These are phyloP conservation scores for Microbotryum scabiosae DNA, from an alignment of 1,284 basidiomycete species.

Conservation along the genomic window DNA sequence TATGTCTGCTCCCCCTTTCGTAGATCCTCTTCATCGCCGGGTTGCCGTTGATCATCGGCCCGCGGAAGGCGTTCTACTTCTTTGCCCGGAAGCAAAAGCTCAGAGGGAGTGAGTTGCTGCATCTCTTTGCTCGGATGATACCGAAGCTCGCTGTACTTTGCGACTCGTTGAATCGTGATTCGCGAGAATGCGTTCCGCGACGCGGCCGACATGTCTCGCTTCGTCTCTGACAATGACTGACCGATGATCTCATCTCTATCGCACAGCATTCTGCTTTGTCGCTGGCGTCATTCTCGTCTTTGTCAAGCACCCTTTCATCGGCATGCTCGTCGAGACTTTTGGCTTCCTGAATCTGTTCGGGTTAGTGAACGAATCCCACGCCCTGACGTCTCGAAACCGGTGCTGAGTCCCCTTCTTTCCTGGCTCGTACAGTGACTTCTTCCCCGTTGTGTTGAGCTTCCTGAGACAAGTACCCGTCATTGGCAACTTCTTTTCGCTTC, in stretches of 20 bases:
- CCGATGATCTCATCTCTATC: not conserved
- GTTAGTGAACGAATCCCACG: constrained; percentile 49
- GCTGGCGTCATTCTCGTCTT: constrained; percentile 83
- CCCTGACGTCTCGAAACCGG: not conserved
- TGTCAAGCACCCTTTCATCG: constrained; percentile 83
- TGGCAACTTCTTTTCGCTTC: constrained; percentile 75
- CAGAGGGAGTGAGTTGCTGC: constrained; percentile 56
- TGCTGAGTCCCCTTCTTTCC: not conserved
- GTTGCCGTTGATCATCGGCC: constrained; percentile 87
- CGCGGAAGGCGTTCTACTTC: constrained; percentile 80
- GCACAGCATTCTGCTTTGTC: constrained; percentile 63
- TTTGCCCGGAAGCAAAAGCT: constrained; percentile 94
- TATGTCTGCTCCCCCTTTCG: not conserved
- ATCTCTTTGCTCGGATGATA: not conserved
- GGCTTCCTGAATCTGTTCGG: constrained; percentile 97
- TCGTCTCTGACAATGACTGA: not conserved
- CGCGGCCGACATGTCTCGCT: constrained; percentile 31
- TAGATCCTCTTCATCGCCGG: constrained; percentile 88
- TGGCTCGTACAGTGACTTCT: constrained; percentile 71
- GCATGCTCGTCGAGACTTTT: constrained; percentile 87
- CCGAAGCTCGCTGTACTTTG: too few species aligned
- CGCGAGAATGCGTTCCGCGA: constrained; percentile 34
- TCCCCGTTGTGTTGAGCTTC: constrained; percentile 96
- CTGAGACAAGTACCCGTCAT: constrained; percentile 88
- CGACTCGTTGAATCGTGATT: too few species aligned